Conservation (phyloP, 2,329 filamentous ascomycete species). For the Beauveria varroae region DNA sequence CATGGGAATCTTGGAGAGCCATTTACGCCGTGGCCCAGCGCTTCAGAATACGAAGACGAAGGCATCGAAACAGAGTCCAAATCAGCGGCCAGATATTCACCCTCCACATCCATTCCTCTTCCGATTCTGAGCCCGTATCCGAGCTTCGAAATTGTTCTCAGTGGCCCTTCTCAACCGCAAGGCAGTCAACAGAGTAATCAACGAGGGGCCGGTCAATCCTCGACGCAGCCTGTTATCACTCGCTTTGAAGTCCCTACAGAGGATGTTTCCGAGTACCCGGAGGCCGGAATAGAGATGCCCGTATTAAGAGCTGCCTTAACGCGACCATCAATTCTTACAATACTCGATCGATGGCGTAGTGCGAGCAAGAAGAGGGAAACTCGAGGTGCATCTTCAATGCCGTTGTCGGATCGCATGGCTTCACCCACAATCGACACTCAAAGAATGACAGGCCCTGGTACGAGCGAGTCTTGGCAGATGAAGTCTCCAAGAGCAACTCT, state of each 20-base stretch:
- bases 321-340: slow-evolving; percentile 12
- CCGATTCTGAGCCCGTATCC: not conserved
- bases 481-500: not conserved
- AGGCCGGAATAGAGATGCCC: not conserved
- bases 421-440: not conserved
- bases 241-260: not conserved
- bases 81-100: not conserved
- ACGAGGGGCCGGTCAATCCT: not conserved
- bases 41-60: not conserved
- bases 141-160: not conserved
- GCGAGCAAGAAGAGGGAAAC: not conserved
- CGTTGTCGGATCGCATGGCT: not conserved
- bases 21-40: not conserved
- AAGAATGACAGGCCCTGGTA: not conserved
- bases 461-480: not conserved
- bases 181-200: not conserved
- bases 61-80: not conserved
- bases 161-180: not conserved
- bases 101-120: not conserved
- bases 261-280: not conserved
- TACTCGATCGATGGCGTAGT: slow-evolving; percentile 17
- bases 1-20: not conserved
- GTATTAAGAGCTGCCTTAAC: not conserved
- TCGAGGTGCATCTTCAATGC: not conserved
- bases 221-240: not conserved